Percentiles rank a stretch among this genome's conserved stretches.
Conservation (phyloP, 2,329 filamentous ascomycete genomes). For the Fusarium nurragi region DNA sequence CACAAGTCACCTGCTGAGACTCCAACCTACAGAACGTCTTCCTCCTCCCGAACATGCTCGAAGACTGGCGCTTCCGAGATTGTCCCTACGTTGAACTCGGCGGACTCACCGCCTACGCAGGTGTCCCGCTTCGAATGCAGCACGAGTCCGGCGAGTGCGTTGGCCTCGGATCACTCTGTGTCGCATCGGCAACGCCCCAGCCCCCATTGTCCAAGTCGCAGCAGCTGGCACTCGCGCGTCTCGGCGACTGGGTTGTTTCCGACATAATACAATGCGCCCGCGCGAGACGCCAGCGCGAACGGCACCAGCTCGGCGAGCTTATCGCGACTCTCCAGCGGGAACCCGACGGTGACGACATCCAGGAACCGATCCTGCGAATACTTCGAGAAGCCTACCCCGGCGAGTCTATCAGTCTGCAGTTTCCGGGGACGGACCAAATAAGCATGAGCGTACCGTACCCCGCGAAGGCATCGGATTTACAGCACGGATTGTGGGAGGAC, state of each 20-base stretch:
- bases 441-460: constrained; percentile 41
- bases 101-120: constrained; percentile 54
- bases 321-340: constrained; percentile 42
- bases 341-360: constrained; percentile 27
- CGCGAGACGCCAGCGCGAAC: constrained; percentile 52
- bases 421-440: constrained; percentile 38
- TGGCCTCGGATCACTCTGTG: constrained; percentile 55
- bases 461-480: constrained; percentile 44
- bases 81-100: constrained; percentile 54
- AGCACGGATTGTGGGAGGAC: constrained; percentile 57
- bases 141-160: constrained; percentile 52
- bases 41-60: constrained; percentile 52
- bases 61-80: constrained; percentile 56
- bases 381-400: constrained; percentile 49
- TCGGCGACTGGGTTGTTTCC: constrained; percentile 49
- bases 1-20: neutral
- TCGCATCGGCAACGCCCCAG: constrained; percentile 50
- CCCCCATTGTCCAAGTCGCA: constrained; percentile 46
- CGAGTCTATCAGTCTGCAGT: constrained; percentile 45
- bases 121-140: constrained; percentile 52
- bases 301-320: constrained; percentile 51
- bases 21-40: constrained; percentile 48
- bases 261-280: constrained; percentile 54
- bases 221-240: constrained; percentile 41
- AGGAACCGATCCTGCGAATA: constrained; percentile 43